Conservation (phyloP, 2,329 filamentous ascomycete species). For the Sporothrix pseudoabietina region DNA sequence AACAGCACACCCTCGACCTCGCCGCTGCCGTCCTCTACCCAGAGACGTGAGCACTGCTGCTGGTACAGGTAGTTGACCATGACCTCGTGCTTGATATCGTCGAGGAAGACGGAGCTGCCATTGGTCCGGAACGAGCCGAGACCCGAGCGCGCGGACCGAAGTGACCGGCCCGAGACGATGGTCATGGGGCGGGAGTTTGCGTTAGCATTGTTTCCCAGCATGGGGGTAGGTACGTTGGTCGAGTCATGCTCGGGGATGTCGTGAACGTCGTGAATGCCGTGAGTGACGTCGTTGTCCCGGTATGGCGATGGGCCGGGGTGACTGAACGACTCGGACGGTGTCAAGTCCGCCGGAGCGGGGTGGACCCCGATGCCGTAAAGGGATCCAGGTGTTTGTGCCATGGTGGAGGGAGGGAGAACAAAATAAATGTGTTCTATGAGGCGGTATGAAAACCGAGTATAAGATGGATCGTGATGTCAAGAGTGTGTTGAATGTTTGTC, state of each 20-base stretch:
- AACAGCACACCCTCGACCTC: constrained; percentile 72
- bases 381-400: background rate
- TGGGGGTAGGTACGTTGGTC: background rate
- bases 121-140: constrained; percentile 43
- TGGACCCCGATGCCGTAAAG: background rate
- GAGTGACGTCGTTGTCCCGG: background rate
- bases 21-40: constrained; percentile 70
- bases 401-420: background rate
- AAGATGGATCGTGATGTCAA: background rate
- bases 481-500: background rate
- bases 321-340: background rate
- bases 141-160: constrained; percentile 49
- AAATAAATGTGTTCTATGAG: background rate
- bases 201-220: constrained; percentile 38
- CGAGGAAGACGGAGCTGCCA: constrained; percentile 59
- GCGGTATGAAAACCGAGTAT: background rate
- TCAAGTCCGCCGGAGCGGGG: background rate
- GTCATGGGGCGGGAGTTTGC: constrained; percentile 56
- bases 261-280: background rate
- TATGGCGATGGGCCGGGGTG: background rate
- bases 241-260: background rate
- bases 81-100: constrained; percentile 77
- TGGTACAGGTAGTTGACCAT: constrained; percentile 84
- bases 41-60: constrained; percentile 73
- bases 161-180: constrained; percentile 52